Conservation (phyloP, 768 basidiomycete genomes). For the Glaciozyma antarctica region DNA sequence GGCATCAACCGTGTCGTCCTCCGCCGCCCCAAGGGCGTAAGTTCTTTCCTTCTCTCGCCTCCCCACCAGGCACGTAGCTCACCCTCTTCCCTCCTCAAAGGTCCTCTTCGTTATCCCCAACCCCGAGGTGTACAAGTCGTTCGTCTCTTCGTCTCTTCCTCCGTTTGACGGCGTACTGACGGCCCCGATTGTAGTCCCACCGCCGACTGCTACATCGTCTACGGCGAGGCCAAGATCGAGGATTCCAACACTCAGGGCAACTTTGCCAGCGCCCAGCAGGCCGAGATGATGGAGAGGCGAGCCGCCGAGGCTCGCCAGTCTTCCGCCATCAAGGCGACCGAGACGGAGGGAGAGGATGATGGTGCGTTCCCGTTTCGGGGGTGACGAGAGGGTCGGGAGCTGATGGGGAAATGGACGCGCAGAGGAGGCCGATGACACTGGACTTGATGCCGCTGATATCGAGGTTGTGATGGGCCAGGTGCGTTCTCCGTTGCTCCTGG, state of each 20-base stretch:
- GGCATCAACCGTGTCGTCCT: conserved; percentile 92
- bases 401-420: conserved; percentile 48
- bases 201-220: conserved; percentile 98
- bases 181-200: conserved; percentile 51
- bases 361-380: too few relatives aligned
- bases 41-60: conserved; percentile 36
- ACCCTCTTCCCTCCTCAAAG: conserved; percentile 39
- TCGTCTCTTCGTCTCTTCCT: not conserved
- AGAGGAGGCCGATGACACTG: conserved; percentile 71
- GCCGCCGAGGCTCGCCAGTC: conserved; percentile 46
- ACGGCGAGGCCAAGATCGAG: conserved; percentile 62
- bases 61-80: not conserved
- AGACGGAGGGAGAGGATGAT: not conserved
- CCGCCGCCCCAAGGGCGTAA: conserved; percentile 83
- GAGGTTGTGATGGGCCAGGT: conserved; percentile 43
- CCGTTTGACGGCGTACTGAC: not conserved
- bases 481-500: not conserved
- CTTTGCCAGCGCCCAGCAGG: conserved; percentile 8
- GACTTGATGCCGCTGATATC: conserved; percentile 86
- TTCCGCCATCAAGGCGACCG: conserved; percentile 37
- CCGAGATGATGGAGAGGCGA: conserved; percentile 62
- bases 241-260: conserved; percentile 3
- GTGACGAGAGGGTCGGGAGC: not conserved
- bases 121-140: conserved; percentile 91
- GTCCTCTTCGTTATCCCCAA: conserved; percentile 82